Conservation (phyloP, 2,329 filamentous ascomycete species). For the Mariannaea elegans region DNA sequence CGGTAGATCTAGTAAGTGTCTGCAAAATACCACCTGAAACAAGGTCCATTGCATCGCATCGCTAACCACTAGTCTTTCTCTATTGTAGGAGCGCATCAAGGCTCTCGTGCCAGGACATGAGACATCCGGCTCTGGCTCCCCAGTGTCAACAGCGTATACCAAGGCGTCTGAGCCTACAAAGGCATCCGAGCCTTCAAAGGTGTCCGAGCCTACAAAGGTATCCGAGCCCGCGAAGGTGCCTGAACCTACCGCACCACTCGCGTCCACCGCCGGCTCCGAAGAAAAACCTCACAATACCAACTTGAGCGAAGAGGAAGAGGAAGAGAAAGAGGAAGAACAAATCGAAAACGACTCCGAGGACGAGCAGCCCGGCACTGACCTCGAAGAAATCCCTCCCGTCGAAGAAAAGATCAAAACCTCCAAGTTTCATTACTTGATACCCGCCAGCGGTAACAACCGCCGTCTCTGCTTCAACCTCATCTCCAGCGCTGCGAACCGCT, state of each 20-base stretch:
- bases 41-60: neutral
- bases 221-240: too few species aligned
- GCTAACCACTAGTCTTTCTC: neutral
- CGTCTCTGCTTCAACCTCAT: slow-evolving; percentile 50
- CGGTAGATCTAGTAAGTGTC: slow-evolving; percentile 8
- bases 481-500: slow-evolving; percentile 49
- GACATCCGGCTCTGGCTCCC: neutral
- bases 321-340: neutral
- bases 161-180: neutral
- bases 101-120: neutral
- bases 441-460: slow-evolving; percentile 48
- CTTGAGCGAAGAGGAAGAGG: neutral
- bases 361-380: too few species aligned
- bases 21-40: neutral
- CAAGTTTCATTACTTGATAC: slow-evolving; percentile 49
- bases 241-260: too few species aligned
- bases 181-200: neutral
- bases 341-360: neutral
- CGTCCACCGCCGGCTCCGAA: too few species aligned
- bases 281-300: neutral
- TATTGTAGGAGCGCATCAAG: slow-evolving; percentile 11
- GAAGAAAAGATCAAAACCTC: slow-evolving; percentile 34
- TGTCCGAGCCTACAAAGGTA: too few species aligned
- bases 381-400: neutral
- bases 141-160: neutral